Evolutionary conservation across 257 asterid genomes (phyloP), one percentile per base, ranked within the genome.

Genomic region (Capsicum pubescens): DNA sequence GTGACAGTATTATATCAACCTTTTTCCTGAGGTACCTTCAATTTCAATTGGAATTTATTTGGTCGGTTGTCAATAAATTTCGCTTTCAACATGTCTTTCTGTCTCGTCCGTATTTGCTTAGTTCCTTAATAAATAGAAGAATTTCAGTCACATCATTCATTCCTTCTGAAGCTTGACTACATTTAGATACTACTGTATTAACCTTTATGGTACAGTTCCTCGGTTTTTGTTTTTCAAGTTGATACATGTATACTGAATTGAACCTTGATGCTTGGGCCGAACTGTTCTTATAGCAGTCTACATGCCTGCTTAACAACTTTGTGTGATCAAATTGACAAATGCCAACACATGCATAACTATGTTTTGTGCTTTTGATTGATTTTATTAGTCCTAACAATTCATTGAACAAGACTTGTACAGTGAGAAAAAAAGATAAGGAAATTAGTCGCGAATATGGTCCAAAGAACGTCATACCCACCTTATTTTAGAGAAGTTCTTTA

Each of bases 1-100:
- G 26, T 26, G 26, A 26, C 26, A 26, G 26, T 26, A 26, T 26
- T 26, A 83, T 94, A 83, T 89, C 92, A 52, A 54, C 71, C 84
- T 91, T 93, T 93, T 84, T 91, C 84, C 69, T 84, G 50, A 82
- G 95, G 98, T 92, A 91, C 74, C 76, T 11, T 68, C 46, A 59
- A 17, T 52, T 76, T 52, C 64, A 54, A 4, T 76, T 76, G 81
- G 63, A 21, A 15, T 52, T 76, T 26, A 15, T 76, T 76, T 76
- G 61, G 81, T 76, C 63, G 54, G 63, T 44, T 76, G 26, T 76
- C 81, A 52, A 54, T 76, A 76, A 21, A 76, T 52, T 57, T 50
- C 21, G 26, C 81, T 52, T 50, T 44, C 15, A 50, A 13, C n/a
- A 6, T 76, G 48, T 26, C 12, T 21, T 14, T 71, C 58, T 26